Base-by-base conservation (phyloP, 169 alveolate species). In the Eimeria acervulina region DNA sequence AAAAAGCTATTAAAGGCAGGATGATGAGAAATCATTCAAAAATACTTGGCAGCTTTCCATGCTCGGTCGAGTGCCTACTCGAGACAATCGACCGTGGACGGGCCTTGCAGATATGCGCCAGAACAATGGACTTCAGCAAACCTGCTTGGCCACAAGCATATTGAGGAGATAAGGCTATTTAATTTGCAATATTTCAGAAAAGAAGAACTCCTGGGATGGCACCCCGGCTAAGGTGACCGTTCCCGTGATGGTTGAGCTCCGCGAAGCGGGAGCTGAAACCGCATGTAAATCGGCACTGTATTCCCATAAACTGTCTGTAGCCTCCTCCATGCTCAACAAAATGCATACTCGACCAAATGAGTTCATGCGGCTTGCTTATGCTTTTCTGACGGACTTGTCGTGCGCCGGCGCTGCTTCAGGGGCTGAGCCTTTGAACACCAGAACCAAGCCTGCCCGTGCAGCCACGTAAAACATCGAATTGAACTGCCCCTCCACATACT, bases 161-260 rank as follows among this genome's bases (percentile, higher is more conserved):
- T 36, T 74, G 61, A 74, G 26, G 59, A 40, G 85, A 21, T 17
- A 23, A 21, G 85, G 85, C 59, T 40, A 19, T 21, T 42, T 36
- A 74, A 74, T 21, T 40, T 74, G 38, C 31, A 74, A 74, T 74
- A 74, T 74, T 74, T 74, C 85, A 40, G 42, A 74, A 61, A 55
- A 74, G 38, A 38, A 26, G 59, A 61, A 74, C 61, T 23, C 36
- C 85, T 74, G 61, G 17, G 31, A 36, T 74, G 51, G 85, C 59
- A 42, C 51, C 85, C 23, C 85, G 10, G 85, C 61, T 17, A 19
- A 74, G 84, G 85, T 74, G 61, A 74, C 85, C 85, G 85, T 61
- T 74, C 85, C 36, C 85, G 85, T 38, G 85, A 28, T n/a, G 74
- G 40, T 68, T 26, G n/a, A 74, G 61, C 85, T 42, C 85, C 59